Conservation (phyloP, 129 eudicot species). For the Centaurea solstitialis region DNA sequence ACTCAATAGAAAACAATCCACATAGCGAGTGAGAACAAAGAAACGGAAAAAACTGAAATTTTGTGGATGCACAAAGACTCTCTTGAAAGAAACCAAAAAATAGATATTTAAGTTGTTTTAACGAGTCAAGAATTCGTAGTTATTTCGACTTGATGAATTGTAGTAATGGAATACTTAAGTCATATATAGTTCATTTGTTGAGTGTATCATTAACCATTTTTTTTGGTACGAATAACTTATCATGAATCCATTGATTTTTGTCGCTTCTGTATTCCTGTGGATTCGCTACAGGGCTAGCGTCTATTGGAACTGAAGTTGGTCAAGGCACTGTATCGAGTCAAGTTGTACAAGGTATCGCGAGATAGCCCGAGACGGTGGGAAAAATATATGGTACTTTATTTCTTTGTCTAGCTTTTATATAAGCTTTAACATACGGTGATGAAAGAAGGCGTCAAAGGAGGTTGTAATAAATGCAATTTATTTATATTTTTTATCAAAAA, state of each 20-base stretch:
- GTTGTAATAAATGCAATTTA: no score
- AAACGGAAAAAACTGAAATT: no score
- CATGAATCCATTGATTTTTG: constrained; percentile 18
- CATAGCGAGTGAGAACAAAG: no score
- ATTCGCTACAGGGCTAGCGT: neutral
- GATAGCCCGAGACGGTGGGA: neutral
- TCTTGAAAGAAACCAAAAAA: neutral
- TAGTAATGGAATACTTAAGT: neutral
- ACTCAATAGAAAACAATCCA: no score
- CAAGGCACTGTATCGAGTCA: neutral
- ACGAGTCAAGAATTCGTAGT: neutral
- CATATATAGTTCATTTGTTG: neutral
- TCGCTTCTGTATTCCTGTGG: constrained; percentile 4
- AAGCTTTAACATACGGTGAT: no score
- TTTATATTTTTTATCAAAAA: no score
- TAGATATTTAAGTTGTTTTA: neutral
- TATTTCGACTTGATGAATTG: neutral
- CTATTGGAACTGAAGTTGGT: no score
- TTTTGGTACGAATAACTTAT: constrained; percentile 18
- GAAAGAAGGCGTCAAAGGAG: no score
- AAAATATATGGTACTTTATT: neutral
- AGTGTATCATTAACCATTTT: constrained; percentile 9
- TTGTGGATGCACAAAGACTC: neutral
- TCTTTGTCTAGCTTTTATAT: no score
- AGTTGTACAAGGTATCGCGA: neutral